A percentile compares a stretch with the other conserved stretches of the same genome.
Conservation (phyloP, 2,329 filamentous ascomycete genomes). For the Xylariales sp. region DNA sequence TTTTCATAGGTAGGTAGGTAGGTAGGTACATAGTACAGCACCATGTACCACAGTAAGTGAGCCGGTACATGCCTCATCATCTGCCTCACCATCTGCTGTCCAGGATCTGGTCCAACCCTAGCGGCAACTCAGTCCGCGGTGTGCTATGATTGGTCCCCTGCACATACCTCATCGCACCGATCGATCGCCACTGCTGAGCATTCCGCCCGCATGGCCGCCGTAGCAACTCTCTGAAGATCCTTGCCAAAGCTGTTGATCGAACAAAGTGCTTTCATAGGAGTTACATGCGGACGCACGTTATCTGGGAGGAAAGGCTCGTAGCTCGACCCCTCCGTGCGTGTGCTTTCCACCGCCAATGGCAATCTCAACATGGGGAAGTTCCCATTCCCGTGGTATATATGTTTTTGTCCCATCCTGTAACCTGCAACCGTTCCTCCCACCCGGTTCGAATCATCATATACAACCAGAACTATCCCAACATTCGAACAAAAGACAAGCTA, state of each 20-base stretch:
- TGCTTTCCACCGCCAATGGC: conserved; percentile 1
- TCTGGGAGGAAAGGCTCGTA: background rate
- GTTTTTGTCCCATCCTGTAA: background rate
- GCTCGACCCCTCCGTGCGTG: conserved; percentile 2
- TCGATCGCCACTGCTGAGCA: conserved; percentile 5
- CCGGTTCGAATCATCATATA: background rate
- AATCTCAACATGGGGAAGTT: conserved; percentile 1
- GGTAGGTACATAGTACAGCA: too few relatives aligned
- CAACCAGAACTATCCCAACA: too few relatives aligned
- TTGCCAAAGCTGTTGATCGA: conserved; percentile 1
- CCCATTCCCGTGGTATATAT: background rate
- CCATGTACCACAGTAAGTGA: too few relatives aligned
- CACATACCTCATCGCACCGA: background rate
- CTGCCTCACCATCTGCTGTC: too few relatives aligned
- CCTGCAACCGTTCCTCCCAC: too few relatives aligned
- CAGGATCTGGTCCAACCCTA: background rate
- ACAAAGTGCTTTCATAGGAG: conserved; percentile 5
- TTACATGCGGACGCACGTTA: conserved; percentile 7
- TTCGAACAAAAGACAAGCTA: too few relatives aligned
- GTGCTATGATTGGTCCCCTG: background rate
- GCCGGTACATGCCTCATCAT: too few relatives aligned
- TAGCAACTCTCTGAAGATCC: conserved; percentile 1
- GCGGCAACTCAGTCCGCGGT: background rate
- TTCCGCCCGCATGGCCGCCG: background rate
- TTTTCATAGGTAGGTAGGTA: too few relatives aligned